A percentile compares a stretch with the other conserved stretches of the same genome.
Evolutionary conservation across 2,329 filamentous ascomycete species (phyloP).

Genomic region (Fusarium lyarnte): DNA sequence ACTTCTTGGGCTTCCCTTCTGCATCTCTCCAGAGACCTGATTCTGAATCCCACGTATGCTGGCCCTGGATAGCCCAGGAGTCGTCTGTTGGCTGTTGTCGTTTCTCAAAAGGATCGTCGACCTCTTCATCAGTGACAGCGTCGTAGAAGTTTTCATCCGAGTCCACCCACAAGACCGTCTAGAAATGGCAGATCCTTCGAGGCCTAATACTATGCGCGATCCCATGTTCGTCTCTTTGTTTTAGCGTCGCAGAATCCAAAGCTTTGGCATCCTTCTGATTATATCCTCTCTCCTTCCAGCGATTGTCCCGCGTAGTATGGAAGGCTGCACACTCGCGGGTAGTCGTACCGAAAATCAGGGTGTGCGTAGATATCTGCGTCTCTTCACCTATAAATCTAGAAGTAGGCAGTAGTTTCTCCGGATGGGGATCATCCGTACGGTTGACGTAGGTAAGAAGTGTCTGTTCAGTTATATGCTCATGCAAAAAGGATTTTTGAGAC

Average conservation of each 20-base stretch:
- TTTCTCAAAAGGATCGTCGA: neutral
- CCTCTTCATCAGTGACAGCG: conserved; percentile 5
- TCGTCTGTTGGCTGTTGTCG: neutral
- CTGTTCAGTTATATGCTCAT: neutral
- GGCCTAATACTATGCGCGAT: neutral
- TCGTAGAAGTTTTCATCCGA: neutral
- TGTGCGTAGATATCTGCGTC: neutral
- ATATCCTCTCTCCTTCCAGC: conserved; percentile 1
- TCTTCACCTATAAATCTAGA: neutral
- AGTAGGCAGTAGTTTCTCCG: neutral
- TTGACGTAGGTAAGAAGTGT: neutral
- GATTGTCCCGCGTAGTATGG: neutral
- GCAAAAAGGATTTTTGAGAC: too few relatives aligned
- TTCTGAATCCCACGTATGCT: neutral
- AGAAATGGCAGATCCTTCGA: neutral
- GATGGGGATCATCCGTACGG: fast-evolving
- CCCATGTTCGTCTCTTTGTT: conserved; percentile 7
- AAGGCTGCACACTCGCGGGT: neutral
- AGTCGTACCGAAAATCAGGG: neutral
- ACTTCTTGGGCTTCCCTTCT: neutral
- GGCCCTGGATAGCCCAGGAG: neutral
- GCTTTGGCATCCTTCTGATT: neutral
- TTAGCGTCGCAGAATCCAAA: too few relatives aligned
- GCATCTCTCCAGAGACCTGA: conserved; percentile 6
- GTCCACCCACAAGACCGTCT: neutral